phyloP scores from a whole-genome alignment of 2,329 filamentous ascomycete species.

The Aureobasidium sp. region DNA sequence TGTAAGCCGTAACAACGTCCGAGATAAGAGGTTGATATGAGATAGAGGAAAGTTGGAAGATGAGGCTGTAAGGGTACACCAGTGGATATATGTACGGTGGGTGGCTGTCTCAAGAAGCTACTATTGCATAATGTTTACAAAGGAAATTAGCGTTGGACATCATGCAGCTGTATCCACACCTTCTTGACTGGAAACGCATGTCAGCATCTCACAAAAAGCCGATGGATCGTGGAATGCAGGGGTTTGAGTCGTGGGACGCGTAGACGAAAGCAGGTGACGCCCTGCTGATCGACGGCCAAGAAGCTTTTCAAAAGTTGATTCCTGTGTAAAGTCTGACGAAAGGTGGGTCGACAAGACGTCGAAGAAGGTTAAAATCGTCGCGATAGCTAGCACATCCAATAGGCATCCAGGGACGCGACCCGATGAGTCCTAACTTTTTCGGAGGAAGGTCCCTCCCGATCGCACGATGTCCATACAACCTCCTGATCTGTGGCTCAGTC shows the following conservation, averaged over 20 bases:
- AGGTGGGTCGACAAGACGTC: not conserved
- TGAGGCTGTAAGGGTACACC: not conserved
- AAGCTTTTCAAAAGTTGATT: not conserved
- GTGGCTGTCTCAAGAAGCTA: not conserved
- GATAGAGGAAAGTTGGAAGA: not conserved
- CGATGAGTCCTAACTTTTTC: not conserved
- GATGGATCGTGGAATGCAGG: slow-evolving; percentile 13
- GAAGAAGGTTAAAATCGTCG: not conserved
- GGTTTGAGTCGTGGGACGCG: not conserved
- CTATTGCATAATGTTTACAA: slow-evolving; percentile 8
- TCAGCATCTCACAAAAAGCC: not conserved
- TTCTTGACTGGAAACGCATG: slow-evolving; percentile 8
- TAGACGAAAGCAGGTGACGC: slow-evolving; percentile 7
- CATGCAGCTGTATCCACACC: slow-evolving; percentile 4
- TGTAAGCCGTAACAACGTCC: not conserved
- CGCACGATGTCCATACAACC: slow-evolving; percentile 8
- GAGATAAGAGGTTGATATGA: not conserved
- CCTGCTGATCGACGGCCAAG: slow-evolving; percentile 12
- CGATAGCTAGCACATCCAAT: not conserved
- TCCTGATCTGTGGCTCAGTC: slow-evolving; percentile 1
- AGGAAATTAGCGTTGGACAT: slow-evolving; percentile 7
- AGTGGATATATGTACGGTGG: slow-evolving; percentile 10
- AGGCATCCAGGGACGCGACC: not conserved
- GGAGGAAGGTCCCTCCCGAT: not conserved
- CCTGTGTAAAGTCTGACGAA: slow-evolving; percentile 6